These are phyloP conservation scores for Chlorella ohadii DNA, from an alignment of 139 green algal genomes.

Conservation along the genomic window DNA sequence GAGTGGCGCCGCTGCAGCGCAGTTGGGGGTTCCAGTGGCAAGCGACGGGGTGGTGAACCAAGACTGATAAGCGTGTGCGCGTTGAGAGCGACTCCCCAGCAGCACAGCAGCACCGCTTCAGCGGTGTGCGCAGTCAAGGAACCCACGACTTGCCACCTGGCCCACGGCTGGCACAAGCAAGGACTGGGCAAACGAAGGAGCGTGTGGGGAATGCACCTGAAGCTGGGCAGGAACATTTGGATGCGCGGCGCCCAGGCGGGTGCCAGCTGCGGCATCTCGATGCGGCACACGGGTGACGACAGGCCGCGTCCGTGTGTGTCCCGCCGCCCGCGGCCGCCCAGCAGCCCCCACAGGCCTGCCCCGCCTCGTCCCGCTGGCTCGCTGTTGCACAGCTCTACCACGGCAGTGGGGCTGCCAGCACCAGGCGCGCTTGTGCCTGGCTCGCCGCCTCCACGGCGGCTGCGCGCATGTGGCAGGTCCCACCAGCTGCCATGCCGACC, in stretches of 20 bases:
- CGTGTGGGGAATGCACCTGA: too few relatives aligned
- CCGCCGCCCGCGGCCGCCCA: background rate
- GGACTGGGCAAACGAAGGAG: too few relatives aligned
- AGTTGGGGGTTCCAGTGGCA: too few relatives aligned
- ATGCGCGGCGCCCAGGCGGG: constrained; percentile 46
- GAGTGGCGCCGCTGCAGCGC: constrained; percentile 67
- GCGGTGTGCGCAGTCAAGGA: too few relatives aligned
- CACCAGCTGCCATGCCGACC: constrained; percentile 12
- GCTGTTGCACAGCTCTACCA: background rate
- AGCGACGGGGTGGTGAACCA: too few relatives aligned
- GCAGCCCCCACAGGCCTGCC: background rate
- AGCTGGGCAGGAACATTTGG: constrained; percentile 78
- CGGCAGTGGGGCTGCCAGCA: background rate
- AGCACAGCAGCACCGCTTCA: too few relatives aligned
- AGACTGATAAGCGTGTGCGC: too few relatives aligned
- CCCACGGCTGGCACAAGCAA: too few relatives aligned
- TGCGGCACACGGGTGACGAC: constrained; percentile 56
- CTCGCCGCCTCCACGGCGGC: background rate
- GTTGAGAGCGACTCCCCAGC: too few relatives aligned
- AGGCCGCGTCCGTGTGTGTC: constrained; percentile 9
- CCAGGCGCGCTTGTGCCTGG: background rate
- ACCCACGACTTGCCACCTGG: too few relatives aligned
- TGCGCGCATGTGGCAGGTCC: constrained; percentile 25
- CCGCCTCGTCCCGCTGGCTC: background rate
- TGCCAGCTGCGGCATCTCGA: constrained; percentile 62